Conservation (phyloP, 2,329 filamentous ascomycete genomes). For the Fusarium papillatum region DNA sequence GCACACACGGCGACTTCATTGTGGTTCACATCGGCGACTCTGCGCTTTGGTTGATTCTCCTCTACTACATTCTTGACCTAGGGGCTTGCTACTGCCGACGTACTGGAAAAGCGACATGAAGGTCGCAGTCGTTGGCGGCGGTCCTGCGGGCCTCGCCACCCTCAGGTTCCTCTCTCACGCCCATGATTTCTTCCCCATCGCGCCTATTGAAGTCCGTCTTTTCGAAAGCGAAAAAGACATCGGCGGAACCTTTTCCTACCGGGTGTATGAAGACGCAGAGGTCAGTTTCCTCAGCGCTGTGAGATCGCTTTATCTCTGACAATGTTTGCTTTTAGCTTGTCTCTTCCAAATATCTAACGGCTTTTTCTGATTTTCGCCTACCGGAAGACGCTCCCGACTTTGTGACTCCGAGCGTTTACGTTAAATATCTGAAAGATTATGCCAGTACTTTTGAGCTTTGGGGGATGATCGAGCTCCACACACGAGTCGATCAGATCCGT, state of each 20-base stretch:
- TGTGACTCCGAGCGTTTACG: too few relatives aligned
- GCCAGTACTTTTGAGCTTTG: too few relatives aligned
- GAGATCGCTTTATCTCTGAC: background rate
- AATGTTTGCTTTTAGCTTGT: slow-evolving; percentile 52
- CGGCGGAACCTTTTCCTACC: slow-evolving; percentile 62
- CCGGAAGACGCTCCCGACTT: slow-evolving; percentile 34
- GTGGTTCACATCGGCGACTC: too few relatives aligned
- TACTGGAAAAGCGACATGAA: slow-evolving; percentile 36
- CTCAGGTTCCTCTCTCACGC: slow-evolving; percentile 56
- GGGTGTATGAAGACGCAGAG: slow-evolving; percentile 63
- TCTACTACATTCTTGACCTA: too few relatives aligned
- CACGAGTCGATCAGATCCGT: too few relatives aligned
- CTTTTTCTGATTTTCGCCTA: slow-evolving; percentile 63
- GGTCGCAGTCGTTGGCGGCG: slow-evolving; percentile 59
- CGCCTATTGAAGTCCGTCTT: slow-evolving; percentile 56
- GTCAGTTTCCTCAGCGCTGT: slow-evolving; percentile 22
- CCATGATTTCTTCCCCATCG: slow-evolving; percentile 52
- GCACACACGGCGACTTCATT: background rate
- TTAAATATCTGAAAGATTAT: too few relatives aligned
- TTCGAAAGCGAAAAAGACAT: slow-evolving; percentile 60
- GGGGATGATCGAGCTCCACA: too few relatives aligned
- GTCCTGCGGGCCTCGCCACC: slow-evolving; percentile 57
- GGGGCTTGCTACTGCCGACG: too few relatives aligned
- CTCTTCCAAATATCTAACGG: slow-evolving; percentile 63
- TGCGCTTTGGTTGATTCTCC: too few relatives aligned